Percentiles rank a stretch among this genome's conserved stretches.
phyloP scores from a whole-genome alignment of 306 rosid species.

The Rubus idaeus region DNA sequence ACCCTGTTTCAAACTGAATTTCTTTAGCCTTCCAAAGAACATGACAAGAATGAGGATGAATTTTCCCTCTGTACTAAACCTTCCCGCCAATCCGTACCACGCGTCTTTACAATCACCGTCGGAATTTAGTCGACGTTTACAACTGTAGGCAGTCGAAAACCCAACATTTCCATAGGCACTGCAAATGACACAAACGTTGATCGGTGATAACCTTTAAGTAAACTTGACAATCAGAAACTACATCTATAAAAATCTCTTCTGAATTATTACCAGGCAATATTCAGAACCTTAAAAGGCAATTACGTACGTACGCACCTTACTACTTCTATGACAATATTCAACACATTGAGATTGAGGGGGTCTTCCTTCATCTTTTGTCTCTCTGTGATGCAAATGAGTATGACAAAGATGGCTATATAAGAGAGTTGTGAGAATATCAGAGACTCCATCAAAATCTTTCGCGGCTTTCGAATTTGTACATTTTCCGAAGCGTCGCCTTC shows the following conservation, averaged over 20 bases:
- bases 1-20: slow-evolving; percentile 47
- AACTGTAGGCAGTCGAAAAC: slow-evolving; percentile 61
- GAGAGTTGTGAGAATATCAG: slow-evolving; percentile 58
- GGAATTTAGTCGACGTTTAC: slow-evolving; percentile 41
- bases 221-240: too few species aligned
- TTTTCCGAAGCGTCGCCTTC: slow-evolving; percentile 1
- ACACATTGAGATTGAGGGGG: slow-evolving; percentile 66
- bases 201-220: too few species aligned
- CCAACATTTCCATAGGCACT: slow-evolving; percentile 90
- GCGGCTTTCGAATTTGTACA: slow-evolving; percentile 10
- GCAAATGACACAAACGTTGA: background rate
- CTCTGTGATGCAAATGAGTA: slow-evolving; percentile 65
- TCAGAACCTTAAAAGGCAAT: background rate
- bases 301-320: slow-evolving; percentile 26
- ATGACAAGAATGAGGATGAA: slow-evolving; percentile 51
- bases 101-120: slow-evolving; percentile 39
- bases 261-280: background rate
- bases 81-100: slow-evolving; percentile 55
- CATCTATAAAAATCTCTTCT: too few species aligned
- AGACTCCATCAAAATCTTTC: slow-evolving; percentile 27
- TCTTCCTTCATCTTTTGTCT: slow-evolving; percentile 57
- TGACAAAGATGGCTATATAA: slow-evolving; percentile 52
- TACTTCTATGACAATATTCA: slow-evolving; percentile 62
- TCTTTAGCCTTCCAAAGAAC: slow-evolving; percentile 76
- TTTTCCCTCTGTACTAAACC: slow-evolving; percentile 57